Percentiles rank a stretch among this genome's conserved stretches.
Evolutionary conservation across 306 rosid species (phyloP).

Genomic region (Vigna mungo): DNA sequence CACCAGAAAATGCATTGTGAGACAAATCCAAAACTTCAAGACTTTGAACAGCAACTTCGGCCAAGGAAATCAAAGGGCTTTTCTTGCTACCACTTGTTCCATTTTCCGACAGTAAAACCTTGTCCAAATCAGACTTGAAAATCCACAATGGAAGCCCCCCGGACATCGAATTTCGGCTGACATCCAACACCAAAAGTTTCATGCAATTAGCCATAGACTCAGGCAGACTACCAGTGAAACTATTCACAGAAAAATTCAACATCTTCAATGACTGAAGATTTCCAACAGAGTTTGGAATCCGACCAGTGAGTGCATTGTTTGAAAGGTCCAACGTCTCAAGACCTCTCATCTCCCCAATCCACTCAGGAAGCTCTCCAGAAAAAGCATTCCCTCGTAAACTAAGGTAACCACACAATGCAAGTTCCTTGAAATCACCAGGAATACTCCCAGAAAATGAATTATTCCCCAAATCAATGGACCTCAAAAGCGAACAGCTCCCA

Average conservation of each 20-base stretch:
- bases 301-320: conserved; percentile 71
- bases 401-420: conserved; percentile 66
- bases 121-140: conserved; percentile 62
- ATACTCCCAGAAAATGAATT: conserved; percentile 72
- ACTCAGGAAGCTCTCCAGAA: conserved; percentile 75
- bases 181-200: conserved; percentile 70
- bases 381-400: conserved; percentile 66
- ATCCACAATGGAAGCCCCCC: conserved; percentile 86
- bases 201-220: conserved; percentile 67
- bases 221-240: conserved; percentile 72
- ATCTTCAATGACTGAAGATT: conserved; percentile 69
- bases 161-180: conserved; percentile 71
- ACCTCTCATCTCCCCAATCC: conserved; percentile 84
- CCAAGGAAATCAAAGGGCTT: conserved; percentile 43
- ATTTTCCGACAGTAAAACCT: conserved; percentile 61
- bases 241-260: conserved; percentile 75
- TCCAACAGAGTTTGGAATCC: conserved; percentile 70
- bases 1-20: conserved; percentile 76
- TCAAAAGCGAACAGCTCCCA: conserved; percentile 88
- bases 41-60: conserved; percentile 57
- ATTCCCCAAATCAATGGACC: conserved; percentile 83
- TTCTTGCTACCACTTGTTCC: conserved; percentile 40
- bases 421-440: conserved; percentile 72
- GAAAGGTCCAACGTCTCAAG: conserved; percentile 84
- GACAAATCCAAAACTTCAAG: conserved; percentile 84